Base-by-base conservation (phyloP, 164 flowering plant species). In the Liquidambar formosana region DNA sequence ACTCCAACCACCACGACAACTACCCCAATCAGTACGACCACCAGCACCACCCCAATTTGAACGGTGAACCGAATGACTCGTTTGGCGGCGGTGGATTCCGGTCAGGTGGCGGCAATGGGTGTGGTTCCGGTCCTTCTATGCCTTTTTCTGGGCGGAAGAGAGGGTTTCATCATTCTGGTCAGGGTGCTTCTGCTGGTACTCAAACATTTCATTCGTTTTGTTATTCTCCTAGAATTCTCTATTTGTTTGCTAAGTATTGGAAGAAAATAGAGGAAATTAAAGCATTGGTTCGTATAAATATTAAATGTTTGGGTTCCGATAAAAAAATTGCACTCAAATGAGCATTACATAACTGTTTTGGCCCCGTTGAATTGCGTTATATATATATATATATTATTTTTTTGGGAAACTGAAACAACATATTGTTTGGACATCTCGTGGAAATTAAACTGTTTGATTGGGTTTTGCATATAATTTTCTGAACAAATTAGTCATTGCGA, bases 91-190 rank as follows among this genome's bases (percentile, higher is more conserved):
- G 57, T 41, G 59, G 62, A 45, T 61, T 53, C 33, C 47, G 73
- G 52, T 23, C 52, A 46, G 14, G 16, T 21, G 27, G 44, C 49
- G 53, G 25, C 25, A 25, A 8, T 41, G 60, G 28, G 16, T 10
- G 19, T 58, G 57, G 21, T 63, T 49, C 65, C 41, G 63, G 45
- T 22, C 38, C 58, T 19, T 65, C 61, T 4, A 16, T 38, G 28
- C 52, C 49, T 14, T 3, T 27, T 62, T 12, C 33, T 62, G 33
- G 47, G 41, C 79, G 77, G 46, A 79, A 79, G 69, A 56, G 85
- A 63, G 65, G 43, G 2, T 52, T 71, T 26, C 18, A 64, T 60
- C 67, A 69, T 16, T 57, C 76, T 16, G 28, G 53, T 61, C 73
- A 14, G 13, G 71, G 70, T 46, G 18, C 44, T 48, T 71, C 53